Evolutionary conservation across 2,329 filamentous ascomycete genomes (phyloP), one percentile per base, ranked within the genome.

Genomic region (Penicillium sp.): DNA sequence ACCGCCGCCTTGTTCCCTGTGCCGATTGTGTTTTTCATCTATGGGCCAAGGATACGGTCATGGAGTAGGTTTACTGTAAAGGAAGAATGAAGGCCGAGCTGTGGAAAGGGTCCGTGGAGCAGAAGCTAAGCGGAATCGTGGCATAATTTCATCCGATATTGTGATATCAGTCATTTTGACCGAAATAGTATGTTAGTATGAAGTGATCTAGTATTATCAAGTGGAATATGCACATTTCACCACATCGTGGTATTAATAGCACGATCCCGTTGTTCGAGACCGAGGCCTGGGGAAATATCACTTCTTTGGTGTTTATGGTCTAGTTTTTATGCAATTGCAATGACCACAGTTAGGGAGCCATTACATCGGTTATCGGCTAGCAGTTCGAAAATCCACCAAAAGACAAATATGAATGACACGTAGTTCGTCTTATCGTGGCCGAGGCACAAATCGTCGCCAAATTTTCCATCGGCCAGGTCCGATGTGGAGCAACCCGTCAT

Each of bases 11-110:
- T 73, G 38, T 58, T 79, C 9, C 78, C 78, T 1, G 75, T 75
- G 4, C 78, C 78, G 2, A 69, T 79, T 16, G 53, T 78, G 43
- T 68, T 81, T 50, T 80, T 75, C 69, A 70, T 66, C n/a, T 79
- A 71, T 62, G 78, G 78, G 0, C 70, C 70, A 51, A 66, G 44
- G 44, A 67, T 81, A 58, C 68, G 78, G 50, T 65, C 56, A 13
- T 76, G 66, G 68, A 80, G 77, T 65, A 70, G 70, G 54, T 80
- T 70, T 47, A 67, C 60, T 11, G 7, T 25, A 4, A 50, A 51
- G n/a, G 50, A 52, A 27, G 25, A 40, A 38, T 31, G 15, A 31
- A 10, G 2, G 2, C 9, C 6, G 13, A 29, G 5, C 3, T 23
- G 8, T 19, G 13, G 11, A 5, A 23, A 23, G 2, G n/a, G 15